Percentiles rank a stretch among this genome's conserved stretches.
Conservation (phyloP, 192 early-diverging fungal genomes). For the Backusella parvicylindrica region DNA sequence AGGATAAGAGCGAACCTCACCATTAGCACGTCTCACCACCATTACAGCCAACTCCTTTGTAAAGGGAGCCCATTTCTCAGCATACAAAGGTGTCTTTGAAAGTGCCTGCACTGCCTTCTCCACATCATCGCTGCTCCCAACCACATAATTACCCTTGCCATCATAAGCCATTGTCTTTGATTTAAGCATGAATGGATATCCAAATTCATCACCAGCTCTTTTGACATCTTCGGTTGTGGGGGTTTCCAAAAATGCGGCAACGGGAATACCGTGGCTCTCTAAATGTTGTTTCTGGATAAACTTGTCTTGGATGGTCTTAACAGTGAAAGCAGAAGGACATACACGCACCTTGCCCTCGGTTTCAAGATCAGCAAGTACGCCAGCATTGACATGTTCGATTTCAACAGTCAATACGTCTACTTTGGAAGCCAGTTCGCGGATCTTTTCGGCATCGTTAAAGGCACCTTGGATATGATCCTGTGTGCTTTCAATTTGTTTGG, state of each 20-base stretch:
- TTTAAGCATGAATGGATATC: constrained; percentile 96
- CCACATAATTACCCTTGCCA: constrained; percentile 90
- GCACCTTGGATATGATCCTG: constrained; percentile 71
- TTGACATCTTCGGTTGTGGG: constrained; percentile 50
- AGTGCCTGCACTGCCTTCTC: constrained; percentile 55
- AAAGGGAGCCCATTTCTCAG: constrained; percentile 93
- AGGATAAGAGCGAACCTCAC: constrained; percentile 81
- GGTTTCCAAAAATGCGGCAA: constrained; percentile 66
- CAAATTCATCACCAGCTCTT: constrained; percentile 62
- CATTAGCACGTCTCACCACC: constrained; percentile 83
- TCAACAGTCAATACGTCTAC: constrained; percentile 93
- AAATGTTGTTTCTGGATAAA: constrained; percentile 86
- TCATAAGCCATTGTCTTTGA: constrained; percentile 94
- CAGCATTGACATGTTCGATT: constrained; percentile 93
- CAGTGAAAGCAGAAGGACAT: constrained; percentile 79
- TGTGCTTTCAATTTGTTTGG: constrained; percentile 75
- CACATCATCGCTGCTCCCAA: constrained; percentile 70
- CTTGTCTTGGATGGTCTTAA: constrained; percentile 96
- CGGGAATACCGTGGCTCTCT: constrained; percentile 58
- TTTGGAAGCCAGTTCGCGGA: constrained; percentile 69
- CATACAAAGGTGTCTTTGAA: constrained; percentile 75
- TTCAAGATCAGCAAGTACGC: constrained; percentile 60
- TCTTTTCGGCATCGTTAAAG: constrained; percentile 79
- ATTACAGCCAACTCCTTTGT: constrained; percentile 94
- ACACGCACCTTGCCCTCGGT: constrained; percentile 51